A percentile compares a stretch with the other conserved stretches of the same genome.
phyloP scores from a whole-genome alignment of 1,284 basidiomycete genomes.

The Cryptococcus amylolentus region DNA sequence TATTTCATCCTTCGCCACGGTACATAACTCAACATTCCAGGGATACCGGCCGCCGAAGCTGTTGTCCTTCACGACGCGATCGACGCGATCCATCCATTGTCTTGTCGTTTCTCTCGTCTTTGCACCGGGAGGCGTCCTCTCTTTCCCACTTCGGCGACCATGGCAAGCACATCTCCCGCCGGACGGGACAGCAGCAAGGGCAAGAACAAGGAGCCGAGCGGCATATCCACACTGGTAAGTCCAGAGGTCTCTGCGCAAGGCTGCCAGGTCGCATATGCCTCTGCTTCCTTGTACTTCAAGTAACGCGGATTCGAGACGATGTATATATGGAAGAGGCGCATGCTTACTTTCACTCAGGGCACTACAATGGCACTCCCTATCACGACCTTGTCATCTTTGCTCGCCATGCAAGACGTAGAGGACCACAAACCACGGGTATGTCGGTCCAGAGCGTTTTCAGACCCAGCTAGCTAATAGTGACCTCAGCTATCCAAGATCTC shows the following conservation, averaged over 20 bases:
- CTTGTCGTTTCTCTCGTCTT: too few species aligned
- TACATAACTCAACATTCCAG: too few species aligned
- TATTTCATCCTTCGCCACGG: too few species aligned
- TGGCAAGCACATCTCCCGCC: too few species aligned
- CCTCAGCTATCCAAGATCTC: constrained; percentile 62
- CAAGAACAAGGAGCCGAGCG: neutral
- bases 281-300: neutral
- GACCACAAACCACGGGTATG: constrained; percentile 43
- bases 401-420: constrained; percentile 41
- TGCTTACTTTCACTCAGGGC: constrained; percentile 3
- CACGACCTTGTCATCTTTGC: constrained; percentile 33
- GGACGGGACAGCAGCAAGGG: too few species aligned
- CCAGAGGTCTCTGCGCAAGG: neutral
- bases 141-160: too few species aligned
- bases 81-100: too few species aligned
- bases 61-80: too few species aligned
- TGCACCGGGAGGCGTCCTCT: too few species aligned
- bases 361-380: constrained; percentile 14
- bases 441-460: neutral
- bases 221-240: neutral
- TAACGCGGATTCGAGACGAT: neutral
- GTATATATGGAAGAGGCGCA: neutral
- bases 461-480: neutral
- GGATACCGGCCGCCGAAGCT: too few species aligned
- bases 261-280: neutral